Evolutionary conservation across 2,329 filamentous ascomycete species (phyloP), one percentile per base, ranked within the genome.

Genomic region (Colletotrichum australisinense): DNA sequence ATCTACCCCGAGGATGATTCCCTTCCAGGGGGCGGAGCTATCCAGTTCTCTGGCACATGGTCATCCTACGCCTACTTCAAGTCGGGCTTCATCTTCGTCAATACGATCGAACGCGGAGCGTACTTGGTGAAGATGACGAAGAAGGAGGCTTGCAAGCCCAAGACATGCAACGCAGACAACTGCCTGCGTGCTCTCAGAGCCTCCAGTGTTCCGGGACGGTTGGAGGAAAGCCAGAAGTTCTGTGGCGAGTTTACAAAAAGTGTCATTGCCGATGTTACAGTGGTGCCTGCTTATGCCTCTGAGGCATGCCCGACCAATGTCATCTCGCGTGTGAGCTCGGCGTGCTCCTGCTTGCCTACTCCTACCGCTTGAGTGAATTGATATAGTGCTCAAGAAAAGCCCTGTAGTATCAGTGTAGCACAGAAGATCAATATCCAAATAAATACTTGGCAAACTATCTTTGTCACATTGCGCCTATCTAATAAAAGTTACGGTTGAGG

Each of bases 1-100:
- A 82, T 83, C 63, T 83, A 86, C 74, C 86, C 86, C 5, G 85
- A 87, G 76, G 85, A 88, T 77, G 85, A 87, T 76, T 72, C 78
- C 49, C 75, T 80, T 26, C 80, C 83, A 0, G 78, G 81, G 3
- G 80, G 81, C 0, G 81, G 81, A 12, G 77, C 75, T 5, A 80
- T 86, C 28, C 78, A 78, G 4, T 85, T 85, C 67, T 79, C 79
- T 3, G 85, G 82, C 11, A 84, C 82, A 3, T 88, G 86, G 86
- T 83, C 80, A 32, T 81, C 83, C 71, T 87, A 86, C 71, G 84
- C 84, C 2, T 83, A 82, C 73, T 87, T 87, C 77, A 69, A 79
- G 55, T 81, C 78, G 22, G 84, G 84, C 32, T 82, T 80, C 75
- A 81, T 86, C 55, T 79, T 85, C 38, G 75, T 86, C 65, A 85